A percentile compares a stretch with the other conserved stretches of the same genome.
These are phyloP conservation scores for Leptographium lundbergii DNA, from an alignment of 2,329 filamentous ascomycete genomes.

Conservation along the genomic window DNA sequence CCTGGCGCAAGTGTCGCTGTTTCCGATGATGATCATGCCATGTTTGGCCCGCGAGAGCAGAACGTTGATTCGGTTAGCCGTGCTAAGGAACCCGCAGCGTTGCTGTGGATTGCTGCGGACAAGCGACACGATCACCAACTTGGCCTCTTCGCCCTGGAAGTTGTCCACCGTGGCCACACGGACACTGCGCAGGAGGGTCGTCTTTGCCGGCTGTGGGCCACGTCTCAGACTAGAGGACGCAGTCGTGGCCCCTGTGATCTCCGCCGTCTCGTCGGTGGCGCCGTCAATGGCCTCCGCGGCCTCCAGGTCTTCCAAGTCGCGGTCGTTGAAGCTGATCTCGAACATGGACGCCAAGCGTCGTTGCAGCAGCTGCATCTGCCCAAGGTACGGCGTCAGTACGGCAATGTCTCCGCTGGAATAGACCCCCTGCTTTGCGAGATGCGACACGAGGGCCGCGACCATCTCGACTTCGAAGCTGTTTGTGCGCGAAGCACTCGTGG, in stretches of 20 bases:
- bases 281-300: constrained; percentile 13
- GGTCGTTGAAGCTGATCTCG: constrained; percentile 51
- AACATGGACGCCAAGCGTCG: constrained; percentile 17
- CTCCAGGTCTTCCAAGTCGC: constrained; percentile 42
- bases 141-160: constrained; percentile 66
- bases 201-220: constrained; percentile 18
- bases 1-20: constrained; percentile 41
- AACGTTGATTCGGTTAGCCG: constrained; percentile 57
- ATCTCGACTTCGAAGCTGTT: constrained; percentile 48
- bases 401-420: constrained; percentile 53
- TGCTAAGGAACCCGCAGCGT: constrained; percentile 52
- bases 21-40: constrained; percentile 61
- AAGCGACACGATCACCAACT: constrained; percentile 56
- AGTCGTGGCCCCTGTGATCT: constrained; percentile 7
- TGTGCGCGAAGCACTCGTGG: constrained; percentile 5
- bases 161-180: constrained; percentile 34
- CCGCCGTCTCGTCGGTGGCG: constrained; percentile 22
- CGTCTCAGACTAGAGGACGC: background rate
- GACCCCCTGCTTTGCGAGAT: constrained; percentile 50
- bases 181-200: constrained; percentile 22
- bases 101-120: constrained; percentile 52
- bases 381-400: constrained; percentile 54
- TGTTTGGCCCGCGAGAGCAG: constrained; percentile 53
- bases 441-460: constrained; percentile 46
- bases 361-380: constrained; percentile 41